Evolutionary conservation across 2,329 filamentous ascomycete genomes (phyloP).

Genomic region (Aspergillus aculeatus): DNA sequence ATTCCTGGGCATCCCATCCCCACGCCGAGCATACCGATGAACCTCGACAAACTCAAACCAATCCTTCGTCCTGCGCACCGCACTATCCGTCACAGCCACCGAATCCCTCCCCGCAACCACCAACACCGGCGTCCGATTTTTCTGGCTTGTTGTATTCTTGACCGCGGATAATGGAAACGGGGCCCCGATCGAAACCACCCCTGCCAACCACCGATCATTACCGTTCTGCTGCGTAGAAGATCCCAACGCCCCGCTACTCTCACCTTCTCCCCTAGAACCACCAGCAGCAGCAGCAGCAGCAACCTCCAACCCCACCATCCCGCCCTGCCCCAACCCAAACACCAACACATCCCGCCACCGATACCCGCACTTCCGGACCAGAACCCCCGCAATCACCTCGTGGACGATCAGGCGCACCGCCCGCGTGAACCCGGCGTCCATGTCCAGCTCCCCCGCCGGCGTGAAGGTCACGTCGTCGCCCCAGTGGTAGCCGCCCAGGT

Average conservation of each 20-base stretch:
- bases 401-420: slow-evolving; percentile 50
- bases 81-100: slow-evolving; percentile 60
- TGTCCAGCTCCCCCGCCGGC: slow-evolving; percentile 55
- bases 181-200: slow-evolving; percentile 46
- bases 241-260: not conserved
- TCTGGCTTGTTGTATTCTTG: slow-evolving; percentile 25
- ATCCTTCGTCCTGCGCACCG: slow-evolving; percentile 62
- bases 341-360: slow-evolving; percentile 59
- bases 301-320: slow-evolving; percentile 59
- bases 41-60: slow-evolving; percentile 67
- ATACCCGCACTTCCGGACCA: slow-evolving; percentile 61
- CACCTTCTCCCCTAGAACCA: slow-evolving; percentile 2
- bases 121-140: slow-evolving; percentile 43
- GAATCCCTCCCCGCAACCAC: slow-evolving; percentile 42
- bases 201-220: slow-evolving; percentile 24
- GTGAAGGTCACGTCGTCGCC: slow-evolving; percentile 64
- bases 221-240: no score
- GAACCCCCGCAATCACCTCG: slow-evolving; percentile 51
- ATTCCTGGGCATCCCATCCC: slow-evolving; percentile 78
- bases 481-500: slow-evolving; percentile 68
- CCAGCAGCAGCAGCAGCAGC: not conserved
- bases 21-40: slow-evolving; percentile 66
- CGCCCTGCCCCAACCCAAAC: slow-evolving; percentile 68
- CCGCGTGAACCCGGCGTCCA: slow-evolving; percentile 61
- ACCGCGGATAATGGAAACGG: slow-evolving; percentile 36